Evolutionary conservation across 2,329 filamentous ascomycete species (phyloP).

Genomic region (Pseudogymnoascus sp.): DNA sequence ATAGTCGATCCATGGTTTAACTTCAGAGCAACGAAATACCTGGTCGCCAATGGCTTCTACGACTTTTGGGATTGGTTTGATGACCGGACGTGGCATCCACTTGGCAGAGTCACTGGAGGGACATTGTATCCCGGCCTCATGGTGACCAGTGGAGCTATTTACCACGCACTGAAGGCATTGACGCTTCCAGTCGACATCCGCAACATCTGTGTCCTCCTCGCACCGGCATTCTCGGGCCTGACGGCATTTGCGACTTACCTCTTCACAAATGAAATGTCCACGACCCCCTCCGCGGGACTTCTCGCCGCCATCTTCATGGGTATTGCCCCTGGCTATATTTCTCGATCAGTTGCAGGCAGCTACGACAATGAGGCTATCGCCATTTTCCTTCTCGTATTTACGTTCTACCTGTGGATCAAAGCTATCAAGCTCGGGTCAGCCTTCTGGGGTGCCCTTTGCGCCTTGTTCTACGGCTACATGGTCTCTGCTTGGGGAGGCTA

Average conservation of each 20-base stretch:
- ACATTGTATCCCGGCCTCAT: slow-evolving; percentile 98
- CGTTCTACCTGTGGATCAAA: slow-evolving; percentile 99
- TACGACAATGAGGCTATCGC: slow-evolving; percentile 99
- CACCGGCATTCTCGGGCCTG: slow-evolving; percentile 86
- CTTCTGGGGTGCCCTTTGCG: slow-evolving; percentile 90
- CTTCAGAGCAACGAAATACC: slow-evolving; percentile 95
- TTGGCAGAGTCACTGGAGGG: slow-evolving; percentile 94
- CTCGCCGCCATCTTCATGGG: slow-evolving; percentile 95
- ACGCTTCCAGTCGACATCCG: slow-evolving; percentile 94
- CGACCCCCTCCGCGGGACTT: slow-evolving; percentile 88
- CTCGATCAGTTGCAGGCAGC: slow-evolving; percentile 91
- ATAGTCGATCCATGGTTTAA: slow-evolving; percentile 99
- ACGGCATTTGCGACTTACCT: slow-evolving; percentile 92
- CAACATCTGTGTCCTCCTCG: slow-evolving; percentile 95
- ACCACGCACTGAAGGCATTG: slow-evolving; percentile 82
- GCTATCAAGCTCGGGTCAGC: slow-evolving; percentile 92
- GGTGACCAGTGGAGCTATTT: slow-evolving; percentile 97
- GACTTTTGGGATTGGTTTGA: slow-evolving; percentile 99
- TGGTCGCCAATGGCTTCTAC: slow-evolving; percentile 94
- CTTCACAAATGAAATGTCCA: slow-evolving; percentile 92
- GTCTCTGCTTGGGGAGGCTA: slow-evolving; percentile 99
- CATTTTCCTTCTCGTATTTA: slow-evolving; percentile 96
- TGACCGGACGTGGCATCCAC: slow-evolving; percentile 98
- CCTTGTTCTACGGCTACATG: slow-evolving; percentile 99
- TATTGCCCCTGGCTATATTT: slow-evolving; percentile 95